Evolutionary conservation across 345 rosid species (phyloP).

Genomic region (Carallia brachiata): DNA sequence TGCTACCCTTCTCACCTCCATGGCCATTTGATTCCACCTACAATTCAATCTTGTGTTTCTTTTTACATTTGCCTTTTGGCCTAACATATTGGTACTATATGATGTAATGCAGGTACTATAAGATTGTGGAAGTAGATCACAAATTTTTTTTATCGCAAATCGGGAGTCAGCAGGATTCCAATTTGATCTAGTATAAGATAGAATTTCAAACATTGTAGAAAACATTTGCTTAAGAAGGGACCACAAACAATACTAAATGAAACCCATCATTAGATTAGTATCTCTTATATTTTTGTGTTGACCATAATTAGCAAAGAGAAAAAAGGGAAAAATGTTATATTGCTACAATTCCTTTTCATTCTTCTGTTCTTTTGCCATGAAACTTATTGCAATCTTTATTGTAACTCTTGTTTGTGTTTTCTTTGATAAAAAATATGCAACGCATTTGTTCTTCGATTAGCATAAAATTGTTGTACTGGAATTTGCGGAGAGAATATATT

Average conservation of each 20-base stretch:
- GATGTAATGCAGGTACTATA: constrained; percentile 59
- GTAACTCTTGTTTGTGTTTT: constrained; percentile 10
- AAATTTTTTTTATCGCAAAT: constrained; percentile 56
- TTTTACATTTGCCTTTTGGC: too few species aligned
- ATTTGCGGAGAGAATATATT: constrained; percentile 35
- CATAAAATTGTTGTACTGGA: too few species aligned
- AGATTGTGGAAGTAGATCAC: constrained; percentile 88
- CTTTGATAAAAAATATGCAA: too few species aligned
- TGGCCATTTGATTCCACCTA: too few species aligned
- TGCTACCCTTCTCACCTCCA: not conserved
- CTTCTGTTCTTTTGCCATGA: not conserved
- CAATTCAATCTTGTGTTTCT: too few species aligned
- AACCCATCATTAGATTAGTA: constrained; percentile 5
- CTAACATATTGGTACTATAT: not conserved
- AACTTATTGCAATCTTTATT: too few species aligned
- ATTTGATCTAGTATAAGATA: constrained; percentile 82
- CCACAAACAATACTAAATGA: constrained; percentile 52
- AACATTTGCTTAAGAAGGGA: constrained; percentile 62
- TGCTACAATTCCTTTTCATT: not conserved
- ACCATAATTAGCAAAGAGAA: not conserved
- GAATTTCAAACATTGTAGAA: constrained; percentile 87
- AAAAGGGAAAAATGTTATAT: not conserved
- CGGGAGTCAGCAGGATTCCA: constrained; percentile 90
- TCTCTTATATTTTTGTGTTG: not conserved
- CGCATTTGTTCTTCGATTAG: too few species aligned